Percentiles rank a stretch among this genome's conserved stretches.
Conservation (phyloP, 2,329 filamentous ascomycete genomes). For the Orbilia javanica region DNA sequence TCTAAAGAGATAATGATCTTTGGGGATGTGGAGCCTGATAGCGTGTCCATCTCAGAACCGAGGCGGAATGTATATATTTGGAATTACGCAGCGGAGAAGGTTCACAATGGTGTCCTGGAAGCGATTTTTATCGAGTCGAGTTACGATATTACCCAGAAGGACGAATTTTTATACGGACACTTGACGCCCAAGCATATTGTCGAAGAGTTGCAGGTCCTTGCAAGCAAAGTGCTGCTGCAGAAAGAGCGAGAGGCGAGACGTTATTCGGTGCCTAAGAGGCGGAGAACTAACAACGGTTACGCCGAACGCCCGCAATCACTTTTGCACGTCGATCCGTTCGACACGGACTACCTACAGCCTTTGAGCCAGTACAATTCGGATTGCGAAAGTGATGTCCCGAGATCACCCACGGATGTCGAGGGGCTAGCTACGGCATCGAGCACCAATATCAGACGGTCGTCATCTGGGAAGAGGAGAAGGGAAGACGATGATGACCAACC, state of each 20-base stretch:
- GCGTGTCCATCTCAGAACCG: slow-evolving; percentile 81
- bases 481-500: slow-evolving; percentile 19
- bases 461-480: slow-evolving; percentile 25
- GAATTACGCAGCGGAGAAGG: slow-evolving; percentile 88
- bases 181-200: slow-evolving; percentile 85
- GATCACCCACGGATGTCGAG: slow-evolving; percentile 51
- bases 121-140: slow-evolving; percentile 97
- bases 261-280: slow-evolving; percentile 44
- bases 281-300: slow-evolving; percentile 20
- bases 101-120: slow-evolving; percentile 77
- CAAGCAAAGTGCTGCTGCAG: slow-evolving; percentile 75
- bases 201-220: slow-evolving; percentile 80
- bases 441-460: background rate
- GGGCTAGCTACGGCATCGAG: slow-evolving; percentile 27
- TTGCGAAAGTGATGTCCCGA: slow-evolving; percentile 48
- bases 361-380: slow-evolving; percentile 42
- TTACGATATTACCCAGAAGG: slow-evolving; percentile 82
- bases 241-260: slow-evolving; percentile 64
- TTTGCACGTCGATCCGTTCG: slow-evolving; percentile 49
- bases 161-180: slow-evolving; percentile 87
- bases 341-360: slow-evolving; percentile 11
- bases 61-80: slow-evolving; percentile 87
- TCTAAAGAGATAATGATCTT: slow-evolving; percentile 88
- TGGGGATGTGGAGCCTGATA: slow-evolving; percentile 85
- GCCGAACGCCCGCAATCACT: slow-evolving; percentile 29